Base-by-base conservation (phyloP, 345 rosid species). In the Eucalyptus melliodora region DNA sequence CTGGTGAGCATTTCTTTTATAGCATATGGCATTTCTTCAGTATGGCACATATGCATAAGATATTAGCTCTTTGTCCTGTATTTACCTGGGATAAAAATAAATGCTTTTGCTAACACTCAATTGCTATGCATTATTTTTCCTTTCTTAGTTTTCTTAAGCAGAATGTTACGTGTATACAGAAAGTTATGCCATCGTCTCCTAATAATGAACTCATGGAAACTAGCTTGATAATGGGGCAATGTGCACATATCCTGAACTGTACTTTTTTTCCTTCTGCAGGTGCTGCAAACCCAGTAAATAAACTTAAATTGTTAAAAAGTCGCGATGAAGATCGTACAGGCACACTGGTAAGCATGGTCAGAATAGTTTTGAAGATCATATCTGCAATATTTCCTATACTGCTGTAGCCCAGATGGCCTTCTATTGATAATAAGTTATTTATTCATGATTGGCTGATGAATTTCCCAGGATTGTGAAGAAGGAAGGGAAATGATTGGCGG, bases 401-500 rank as follows among this genome's bases (percentile, higher is more conserved):
- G 83, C 83, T 19, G 45, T 37, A 37, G 83, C 83, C 26, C 83
- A 72, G 83, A 72, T 72, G 83, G 5, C 45, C 83, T 72, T 72
- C 83, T 72, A 72, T 21, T 72, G 83, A 72, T 72, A 72, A 37
- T 72, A 37, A 21, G 83, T 21, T 0, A 72, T 37, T 40, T 37
- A 72, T 72, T 37, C 45, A 72, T 3, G 45, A 72, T 40, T 1
- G 5, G 83, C 83, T 21, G 83, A 37, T 37, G 83, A 72, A 72
- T 11, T 37, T 72, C 10, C 83, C 83, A 72, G 83, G 83, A 72
- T 37, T 6, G 45, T 15, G 44, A 26, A 34, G 51, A n/a, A 87
- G 62, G 51, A 88, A 87, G 92, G 87, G 89, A 87, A 88, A 94
- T 95, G 97, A 95, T 87, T 88, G 91, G 90, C 81, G 94, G 92